These are phyloP conservation scores for Arabis hirsuta DNA, from an alignment of 345 rosid species.

Conservation along the genomic window DNA sequence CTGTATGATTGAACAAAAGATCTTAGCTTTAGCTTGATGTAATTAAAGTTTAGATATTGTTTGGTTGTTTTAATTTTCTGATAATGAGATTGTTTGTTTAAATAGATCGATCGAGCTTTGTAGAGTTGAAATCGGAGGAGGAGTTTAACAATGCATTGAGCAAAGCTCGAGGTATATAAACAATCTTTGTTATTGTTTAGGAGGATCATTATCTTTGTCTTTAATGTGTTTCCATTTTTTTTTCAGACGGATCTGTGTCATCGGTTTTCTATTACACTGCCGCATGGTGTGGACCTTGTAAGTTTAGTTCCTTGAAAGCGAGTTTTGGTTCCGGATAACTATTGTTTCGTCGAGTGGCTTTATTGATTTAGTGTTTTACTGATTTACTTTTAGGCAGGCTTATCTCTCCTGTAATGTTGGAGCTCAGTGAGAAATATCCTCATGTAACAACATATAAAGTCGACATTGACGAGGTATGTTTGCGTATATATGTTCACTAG, in stretches of 20 bases:
- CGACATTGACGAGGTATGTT: constrained; percentile 77
- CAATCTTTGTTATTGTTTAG: constrained; percentile 1
- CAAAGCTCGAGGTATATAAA: constrained; percentile 60
- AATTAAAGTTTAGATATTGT: background rate
- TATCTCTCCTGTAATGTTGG: constrained; percentile 61
- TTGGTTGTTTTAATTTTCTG: background rate
- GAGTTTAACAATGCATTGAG: constrained; percentile 55
- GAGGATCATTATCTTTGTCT: background rate
- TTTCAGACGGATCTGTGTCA: constrained; percentile 62
- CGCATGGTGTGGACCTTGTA: constrained; percentile 91
- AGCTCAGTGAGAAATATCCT: constrained; percentile 64
- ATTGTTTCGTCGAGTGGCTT: background rate
- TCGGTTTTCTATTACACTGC: constrained; percentile 83
- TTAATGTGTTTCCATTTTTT: background rate
- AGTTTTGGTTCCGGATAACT: background rate
- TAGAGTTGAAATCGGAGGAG: constrained; percentile 59
- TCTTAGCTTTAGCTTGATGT: constrained; percentile 1
- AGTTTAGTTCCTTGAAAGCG: constrained; percentile 40
- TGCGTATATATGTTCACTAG: background rate
- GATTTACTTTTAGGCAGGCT: constrained; percentile 59
- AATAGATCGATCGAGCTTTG: constrained; percentile 51
- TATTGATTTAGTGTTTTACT: constrained; percentile 13
- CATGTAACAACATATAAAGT: constrained; percentile 67
- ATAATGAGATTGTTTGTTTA: background rate
- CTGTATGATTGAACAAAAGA: background rate